Percentiles rank a stretch among this genome's conserved stretches.
phyloP scores from a whole-genome alignment of 345 rosid genomes.

The Linum tenue region DNA sequence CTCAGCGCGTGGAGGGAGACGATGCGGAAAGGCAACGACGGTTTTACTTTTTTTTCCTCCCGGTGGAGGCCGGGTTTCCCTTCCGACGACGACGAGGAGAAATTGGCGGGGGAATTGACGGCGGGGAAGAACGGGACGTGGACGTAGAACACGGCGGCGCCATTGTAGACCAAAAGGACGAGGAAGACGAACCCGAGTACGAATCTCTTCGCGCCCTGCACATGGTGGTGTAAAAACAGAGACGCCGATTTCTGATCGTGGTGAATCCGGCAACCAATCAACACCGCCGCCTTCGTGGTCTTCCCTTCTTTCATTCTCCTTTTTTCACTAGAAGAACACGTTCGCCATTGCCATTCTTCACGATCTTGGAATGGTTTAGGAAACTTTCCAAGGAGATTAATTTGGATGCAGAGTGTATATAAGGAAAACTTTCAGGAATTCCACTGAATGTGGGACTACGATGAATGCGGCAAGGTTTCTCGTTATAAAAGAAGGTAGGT shows the following conservation, averaged over 20 bases:
- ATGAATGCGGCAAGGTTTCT: no score
- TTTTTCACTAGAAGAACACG: no score
- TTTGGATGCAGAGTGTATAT: no score
- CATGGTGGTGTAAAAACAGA: not conserved
- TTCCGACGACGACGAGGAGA: slow-evolving; percentile 4
- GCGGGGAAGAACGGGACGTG: slow-evolving; percentile 35
- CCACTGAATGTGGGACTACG: no score
- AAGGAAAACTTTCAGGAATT: no score
- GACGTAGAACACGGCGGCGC: slow-evolving; percentile 56
- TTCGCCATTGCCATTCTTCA: no score
- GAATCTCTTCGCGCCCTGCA: not conserved
- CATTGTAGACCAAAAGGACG: slow-evolving; percentile 56
- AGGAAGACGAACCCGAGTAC: slow-evolving; percentile 26
- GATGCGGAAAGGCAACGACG: slow-evolving; percentile 26
- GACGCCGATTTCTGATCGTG: no score
- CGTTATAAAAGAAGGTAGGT: no score
- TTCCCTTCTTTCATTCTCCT: no score
- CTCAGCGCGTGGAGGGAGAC: slow-evolving; percentile 22
- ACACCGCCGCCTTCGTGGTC: not conserved
- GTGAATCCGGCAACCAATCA: slow-evolving; percentile 28
- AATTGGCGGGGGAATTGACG: slow-evolving; percentile 19
- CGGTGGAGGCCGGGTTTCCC: no score
- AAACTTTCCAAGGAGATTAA: no score
- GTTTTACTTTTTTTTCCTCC: not conserved
- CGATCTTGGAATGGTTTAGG: no score